Percentiles rank a stretch among this genome's conserved stretches.
Evolutionary conservation across 768 basidiomycete genomes (phyloP).

Genomic region (Termitomyces bulborhizus): DNA sequence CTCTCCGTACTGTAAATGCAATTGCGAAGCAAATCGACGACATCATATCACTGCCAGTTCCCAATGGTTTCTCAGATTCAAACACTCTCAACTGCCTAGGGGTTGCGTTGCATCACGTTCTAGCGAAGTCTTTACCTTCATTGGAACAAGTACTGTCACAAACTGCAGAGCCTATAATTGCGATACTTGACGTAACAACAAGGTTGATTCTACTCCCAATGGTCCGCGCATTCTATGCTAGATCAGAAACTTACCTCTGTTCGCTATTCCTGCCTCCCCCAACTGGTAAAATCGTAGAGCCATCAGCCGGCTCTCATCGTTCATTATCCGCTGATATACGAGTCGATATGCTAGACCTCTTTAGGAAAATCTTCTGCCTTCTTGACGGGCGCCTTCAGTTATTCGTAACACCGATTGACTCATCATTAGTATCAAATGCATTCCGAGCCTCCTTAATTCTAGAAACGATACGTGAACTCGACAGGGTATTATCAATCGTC

Average conservation of each 20-base stretch:
- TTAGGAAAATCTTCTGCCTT: conserved; percentile 18
- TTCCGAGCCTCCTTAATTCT: conserved; percentile 27
- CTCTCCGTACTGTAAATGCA: conserved; percentile 23
- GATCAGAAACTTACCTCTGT: conserved; percentile 11
- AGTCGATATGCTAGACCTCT: conserved; percentile 20
- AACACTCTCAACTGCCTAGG: conserved; percentile 17
- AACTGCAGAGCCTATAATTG: conserved; percentile 8
- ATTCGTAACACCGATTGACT: conserved; percentile 4
- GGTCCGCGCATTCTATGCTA: conserved; percentile 9
- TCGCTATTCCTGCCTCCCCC: conserved; percentile 9
- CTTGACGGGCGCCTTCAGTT: conserved; percentile 8
- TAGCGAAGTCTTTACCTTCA: conserved; percentile 13
- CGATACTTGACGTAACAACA: conserved; percentile 12
- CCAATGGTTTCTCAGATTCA: conserved; percentile 7
- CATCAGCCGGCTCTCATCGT: conserved; percentile 1
- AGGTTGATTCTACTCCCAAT: conserved; percentile 12
- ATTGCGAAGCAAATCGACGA: conserved; percentile 13
- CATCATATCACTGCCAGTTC: conserved; percentile 3
- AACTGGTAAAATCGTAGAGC: conserved; percentile 4
- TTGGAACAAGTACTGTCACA: conserved; percentile 7
- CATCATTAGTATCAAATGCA: conserved; percentile 13
- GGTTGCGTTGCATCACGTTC: conserved; percentile 12
- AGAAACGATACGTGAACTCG: conserved; percentile 32
- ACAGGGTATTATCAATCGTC: conserved; percentile 20
- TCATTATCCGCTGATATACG: conserved; percentile 19